A percentile compares a stretch with the other conserved stretches of the same genome.
Conservation (phyloP, 306 rosid species). For the Malus sylvestris region DNA sequence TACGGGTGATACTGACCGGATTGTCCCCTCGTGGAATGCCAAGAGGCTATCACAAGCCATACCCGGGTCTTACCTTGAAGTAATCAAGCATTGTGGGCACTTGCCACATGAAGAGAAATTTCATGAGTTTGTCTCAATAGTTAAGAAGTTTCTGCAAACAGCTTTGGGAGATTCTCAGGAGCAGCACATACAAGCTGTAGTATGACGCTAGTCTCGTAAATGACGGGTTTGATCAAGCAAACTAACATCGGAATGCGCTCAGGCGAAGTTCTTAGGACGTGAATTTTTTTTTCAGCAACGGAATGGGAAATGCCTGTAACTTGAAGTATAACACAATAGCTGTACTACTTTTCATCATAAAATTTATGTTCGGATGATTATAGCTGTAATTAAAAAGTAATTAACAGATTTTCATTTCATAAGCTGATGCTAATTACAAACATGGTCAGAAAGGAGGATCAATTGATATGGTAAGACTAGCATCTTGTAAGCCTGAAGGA, state of each 20-base stretch:
- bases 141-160: conserved; percentile 57
- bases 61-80: conserved; percentile 64
- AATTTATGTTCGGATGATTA: neutral
- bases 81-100: conserved; percentile 83
- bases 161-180: conserved; percentile 32
- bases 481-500: conserved; percentile 40
- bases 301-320: neutral
- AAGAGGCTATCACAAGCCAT: conserved; percentile 73
- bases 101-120: conserved; percentile 88
- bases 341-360: neutral
- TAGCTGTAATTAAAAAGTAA: neutral
- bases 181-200: conserved; percentile 21
- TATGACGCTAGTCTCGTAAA: neutral
- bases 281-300: neutral
- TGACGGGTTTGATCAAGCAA: neutral
- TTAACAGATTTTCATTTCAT: neutral
- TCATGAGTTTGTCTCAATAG: conserved; percentile 61
- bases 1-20: conserved; percentile 75
- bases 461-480: conserved; percentile 22
- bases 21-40: conserved; percentile 87
- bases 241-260: neutral
- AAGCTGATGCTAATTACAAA: conserved; percentile 10
- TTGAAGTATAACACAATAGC: neutral
- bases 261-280: neutral
- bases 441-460: conserved; percentile 45